Evolutionary conservation across 2,329 filamentous ascomycete species (phyloP).

Genomic region (Trichocomaceae sp.): DNA sequence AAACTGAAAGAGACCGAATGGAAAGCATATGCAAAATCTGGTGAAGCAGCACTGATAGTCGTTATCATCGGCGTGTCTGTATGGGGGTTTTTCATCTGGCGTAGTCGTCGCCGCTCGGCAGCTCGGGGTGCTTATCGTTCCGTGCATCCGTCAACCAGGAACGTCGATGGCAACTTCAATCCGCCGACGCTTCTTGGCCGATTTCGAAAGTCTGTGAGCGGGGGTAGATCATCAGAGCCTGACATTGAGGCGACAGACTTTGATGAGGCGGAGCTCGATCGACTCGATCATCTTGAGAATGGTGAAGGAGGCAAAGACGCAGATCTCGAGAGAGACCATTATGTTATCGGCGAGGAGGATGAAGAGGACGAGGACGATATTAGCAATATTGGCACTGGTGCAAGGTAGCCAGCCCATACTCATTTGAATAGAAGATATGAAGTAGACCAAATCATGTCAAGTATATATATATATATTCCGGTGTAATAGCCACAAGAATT

Average conservation of each 20-base stretch:
- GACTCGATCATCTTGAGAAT: constrained; percentile 32
- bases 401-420: no score
- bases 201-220: constrained; percentile 39
- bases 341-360: constrained; percentile 45
- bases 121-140: constrained; percentile 37
- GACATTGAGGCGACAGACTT: constrained; percentile 59
- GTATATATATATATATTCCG: no score
- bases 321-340: constrained; percentile 31
- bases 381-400: not conserved
- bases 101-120: constrained; percentile 42
- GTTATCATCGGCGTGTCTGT: constrained; percentile 64
- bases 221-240: constrained; percentile 14
- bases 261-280: constrained; percentile 56
- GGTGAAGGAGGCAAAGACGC: constrained; percentile 15
- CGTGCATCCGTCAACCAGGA: constrained; percentile 25
- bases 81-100: constrained; percentile 68
- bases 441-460: no score
- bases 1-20: constrained; percentile 79
- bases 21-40: constrained; percentile 81
- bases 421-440: no score
- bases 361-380: constrained; percentile 25
- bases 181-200: constrained; percentile 40
- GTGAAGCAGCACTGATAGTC: constrained; percentile 76
- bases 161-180: constrained; percentile 6
- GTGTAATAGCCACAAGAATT: no score